Percentiles rank a stretch among this genome's conserved stretches.
phyloP scores from a whole-genome alignment of 2,329 filamentous ascomycete genomes.

The Fusarium globosum region DNA sequence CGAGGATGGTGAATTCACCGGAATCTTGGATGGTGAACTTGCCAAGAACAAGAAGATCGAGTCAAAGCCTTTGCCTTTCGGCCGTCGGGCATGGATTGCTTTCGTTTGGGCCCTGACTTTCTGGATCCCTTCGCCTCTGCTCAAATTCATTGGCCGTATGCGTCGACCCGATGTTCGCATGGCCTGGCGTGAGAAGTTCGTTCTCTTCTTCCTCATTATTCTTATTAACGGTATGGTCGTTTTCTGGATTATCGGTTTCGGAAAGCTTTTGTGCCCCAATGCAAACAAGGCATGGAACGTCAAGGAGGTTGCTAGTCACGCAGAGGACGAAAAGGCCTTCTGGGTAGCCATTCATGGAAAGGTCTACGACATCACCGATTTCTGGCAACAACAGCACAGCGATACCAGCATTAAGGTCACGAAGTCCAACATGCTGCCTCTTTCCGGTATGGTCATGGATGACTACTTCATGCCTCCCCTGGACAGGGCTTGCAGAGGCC shows the following conservation, averaged over 20 bases:
- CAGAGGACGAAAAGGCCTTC: slow-evolving; percentile 82
- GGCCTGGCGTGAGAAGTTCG: slow-evolving; percentile 96
- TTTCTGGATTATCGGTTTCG: slow-evolving; percentile 93
- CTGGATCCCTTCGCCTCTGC: slow-evolving; percentile 89
- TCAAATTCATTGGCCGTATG: slow-evolving; percentile 90
- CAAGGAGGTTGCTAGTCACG: slow-evolving; percentile 74
- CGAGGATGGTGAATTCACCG: slow-evolving; percentile 73
- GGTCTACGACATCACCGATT: slow-evolving; percentile 93
- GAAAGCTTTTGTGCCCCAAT: slow-evolving; percentile 87
- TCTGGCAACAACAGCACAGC: slow-evolving; percentile 87
- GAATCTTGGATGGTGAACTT: slow-evolving; percentile 79
- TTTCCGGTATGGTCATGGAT: slow-evolving; percentile 83
- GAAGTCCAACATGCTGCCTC: slow-evolving; percentile 75
- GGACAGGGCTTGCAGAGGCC: slow-evolving; percentile 75
- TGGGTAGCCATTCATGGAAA: slow-evolving; percentile 88
- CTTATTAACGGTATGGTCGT: slow-evolving; percentile 84
- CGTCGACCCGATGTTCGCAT: slow-evolving; percentile 95
- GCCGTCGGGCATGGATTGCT: slow-evolving; percentile 81
- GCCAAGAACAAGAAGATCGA: slow-evolving; percentile 81
- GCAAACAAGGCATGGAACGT: slow-evolving; percentile 88
- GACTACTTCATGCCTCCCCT: slow-evolving; percentile 88
- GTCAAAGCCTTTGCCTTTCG: slow-evolving; percentile 70
- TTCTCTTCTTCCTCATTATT: slow-evolving; percentile 82
- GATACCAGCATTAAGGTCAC: slow-evolving; percentile 73
- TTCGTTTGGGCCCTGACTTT: slow-evolving; percentile 90